Base-by-base conservation (phyloP, 2,329 filamentous ascomycete species). In the Tothia fuscella region DNA sequence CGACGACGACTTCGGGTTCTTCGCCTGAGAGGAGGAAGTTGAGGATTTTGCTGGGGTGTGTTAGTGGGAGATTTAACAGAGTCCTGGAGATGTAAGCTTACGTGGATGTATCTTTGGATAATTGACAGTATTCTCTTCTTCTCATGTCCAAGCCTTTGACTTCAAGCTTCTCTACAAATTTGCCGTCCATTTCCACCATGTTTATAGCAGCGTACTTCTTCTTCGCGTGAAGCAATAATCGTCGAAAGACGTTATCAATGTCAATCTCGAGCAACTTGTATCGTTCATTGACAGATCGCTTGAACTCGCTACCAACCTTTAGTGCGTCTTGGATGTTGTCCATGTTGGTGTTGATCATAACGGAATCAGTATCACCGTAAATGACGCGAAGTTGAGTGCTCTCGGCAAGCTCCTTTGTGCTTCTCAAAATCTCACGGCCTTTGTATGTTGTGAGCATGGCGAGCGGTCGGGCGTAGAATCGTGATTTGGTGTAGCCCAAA, bases 321-420 rank as follows among this genome's bases (percentile, higher is more conserved):
- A 95, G 67, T 2, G 91, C 91, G 53, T 93, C 87, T 24, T 83
- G 78, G 22, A 96, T 82, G 50, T 83, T 93, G 62, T 95, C 85
- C 42, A 91, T 87, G 56, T 96, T 96, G 48, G 91, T 93, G 56
- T 98, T 98, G 68, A 98, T 96, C 91, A 98, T 98, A 64, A 98
- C 91, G 6, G 91, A 98, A 63, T 98, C 91, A 10, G 91, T 98
- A 63, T 98, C 91, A 66, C 91, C 91, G 53, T 98, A 98, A 48
- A 98, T 96, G 59, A 98, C 91, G 55, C 91, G 83, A 22, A 98
- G 73, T 46, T 87, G 80, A 51, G 83, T 88, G 53, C 78, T 84
- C 63, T 98, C 91, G 7, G 91, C 91, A 47, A 98, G 74, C 41
- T 93, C 88, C 61, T 96, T 98, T 43, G 91, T 98, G 57, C 85